Conservation (phyloP, 768 basidiomycete genomes). For the Kondoa malvinella region DNA sequence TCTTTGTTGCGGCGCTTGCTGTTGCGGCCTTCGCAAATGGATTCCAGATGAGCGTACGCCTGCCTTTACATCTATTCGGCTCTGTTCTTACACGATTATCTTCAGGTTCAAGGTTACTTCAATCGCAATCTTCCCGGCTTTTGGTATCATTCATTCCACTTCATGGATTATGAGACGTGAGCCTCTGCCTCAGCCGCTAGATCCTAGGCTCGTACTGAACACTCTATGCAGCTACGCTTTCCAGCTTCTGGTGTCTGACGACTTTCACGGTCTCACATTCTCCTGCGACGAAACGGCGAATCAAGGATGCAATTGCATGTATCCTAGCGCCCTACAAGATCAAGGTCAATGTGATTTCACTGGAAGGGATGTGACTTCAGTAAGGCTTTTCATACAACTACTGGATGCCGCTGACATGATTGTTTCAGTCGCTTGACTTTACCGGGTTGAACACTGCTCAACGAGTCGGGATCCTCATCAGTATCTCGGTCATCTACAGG, state of each 20-base stretch:
- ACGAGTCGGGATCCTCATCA: neutral
- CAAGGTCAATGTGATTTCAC: neutral
- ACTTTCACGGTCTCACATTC: neutral
- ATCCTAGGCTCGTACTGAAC: too few species aligned
- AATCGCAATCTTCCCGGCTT: neutral
- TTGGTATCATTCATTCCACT: neutral
- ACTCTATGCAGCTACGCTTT: too few species aligned
- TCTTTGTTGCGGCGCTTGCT: slow-evolving; percentile 47
- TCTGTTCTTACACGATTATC: neutral
- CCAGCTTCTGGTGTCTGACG: neutral
- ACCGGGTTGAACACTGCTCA: neutral
- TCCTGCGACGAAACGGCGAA: neutral
- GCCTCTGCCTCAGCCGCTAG: too few species aligned
- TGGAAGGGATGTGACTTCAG: neutral
- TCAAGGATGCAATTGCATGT: neutral
- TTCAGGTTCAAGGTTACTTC: neutral
- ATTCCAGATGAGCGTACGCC: slow-evolving; percentile 25
- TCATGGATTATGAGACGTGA: neutral
- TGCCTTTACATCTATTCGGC: neutral
- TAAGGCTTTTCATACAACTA: neutral
- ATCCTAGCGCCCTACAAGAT: neutral
- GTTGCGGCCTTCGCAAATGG: slow-evolving; percentile 38
- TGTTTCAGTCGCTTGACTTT: neutral
- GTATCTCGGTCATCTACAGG: neutral
- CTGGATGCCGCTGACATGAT: neutral